Conservation (phyloP, 2,329 filamentous ascomycete genomes). For the Sarocladium brachiariae region DNA sequence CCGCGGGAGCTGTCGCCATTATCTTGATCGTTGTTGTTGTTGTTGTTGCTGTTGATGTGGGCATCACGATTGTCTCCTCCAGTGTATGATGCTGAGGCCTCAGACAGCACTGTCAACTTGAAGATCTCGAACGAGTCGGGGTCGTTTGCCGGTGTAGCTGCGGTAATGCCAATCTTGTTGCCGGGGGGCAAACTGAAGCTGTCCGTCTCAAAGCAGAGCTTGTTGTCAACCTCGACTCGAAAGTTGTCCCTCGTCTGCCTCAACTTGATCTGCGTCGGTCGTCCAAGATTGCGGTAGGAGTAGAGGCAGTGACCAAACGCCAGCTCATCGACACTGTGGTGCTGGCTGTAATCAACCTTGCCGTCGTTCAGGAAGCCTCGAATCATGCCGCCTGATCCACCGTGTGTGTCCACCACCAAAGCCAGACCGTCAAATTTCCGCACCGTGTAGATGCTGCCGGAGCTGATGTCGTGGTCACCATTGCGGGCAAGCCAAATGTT, state of each 20-base stretch:
- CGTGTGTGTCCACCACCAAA: conserved; percentile 77
- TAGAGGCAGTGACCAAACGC: conserved; percentile 93
- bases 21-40: conserved; percentile 23
- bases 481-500: conserved; percentile 86
- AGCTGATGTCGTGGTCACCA: conserved; percentile 57
- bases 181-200: conserved; percentile 72
- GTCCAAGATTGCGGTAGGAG: conserved; percentile 83
- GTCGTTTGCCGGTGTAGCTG: conserved; percentile 72
- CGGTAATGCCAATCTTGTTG: conserved; percentile 82
- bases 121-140: conserved; percentile 94
- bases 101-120: conserved; percentile 70
- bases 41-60: conserved; percentile 12
- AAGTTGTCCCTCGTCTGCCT: conserved; percentile 58
- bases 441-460: conserved; percentile 76
- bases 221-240: conserved; percentile 73
- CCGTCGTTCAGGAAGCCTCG: conserved; percentile 94
- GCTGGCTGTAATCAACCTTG: conserved; percentile 66
- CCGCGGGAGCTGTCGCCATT: conserved; percentile 17
- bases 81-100: conserved; percentile 24
- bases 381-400: conserved; percentile 70
- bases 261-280: conserved; percentile 72
- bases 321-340: conserved; percentile 71
- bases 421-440: conserved; percentile 85
- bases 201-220: conserved; percentile 74
- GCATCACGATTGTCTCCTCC: conserved; percentile 13